Evolutionary conservation across 306 rosid species (phyloP).

Genomic region (Astragalus membranaceus): DNA sequence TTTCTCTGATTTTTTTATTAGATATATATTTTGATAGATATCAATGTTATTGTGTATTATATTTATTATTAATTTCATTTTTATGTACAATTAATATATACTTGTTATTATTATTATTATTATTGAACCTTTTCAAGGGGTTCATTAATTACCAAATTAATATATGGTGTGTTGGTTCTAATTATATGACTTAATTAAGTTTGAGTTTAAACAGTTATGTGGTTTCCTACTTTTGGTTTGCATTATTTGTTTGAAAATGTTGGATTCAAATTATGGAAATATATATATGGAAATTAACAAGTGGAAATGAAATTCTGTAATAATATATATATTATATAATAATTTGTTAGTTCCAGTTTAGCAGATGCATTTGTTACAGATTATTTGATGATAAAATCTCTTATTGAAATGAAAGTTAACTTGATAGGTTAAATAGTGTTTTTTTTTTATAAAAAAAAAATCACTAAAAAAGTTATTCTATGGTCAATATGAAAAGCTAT

Average conservation of each 20-base stretch:
- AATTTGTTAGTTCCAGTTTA: too few species aligned
- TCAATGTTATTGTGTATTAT: constrained; percentile 4
- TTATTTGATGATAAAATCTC: too few species aligned
- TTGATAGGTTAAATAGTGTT: too few species aligned
- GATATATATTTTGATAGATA: constrained; percentile 10
- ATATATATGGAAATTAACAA: not conserved
- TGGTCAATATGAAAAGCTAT: too few species aligned
- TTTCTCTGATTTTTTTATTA: not conserved
- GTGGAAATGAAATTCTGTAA: too few species aligned
- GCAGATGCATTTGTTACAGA: too few species aligned
- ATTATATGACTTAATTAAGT: not conserved
- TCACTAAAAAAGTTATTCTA: too few species aligned
- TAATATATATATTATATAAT: too few species aligned
- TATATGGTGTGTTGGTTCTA: not conserved
- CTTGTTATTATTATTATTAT: constrained; percentile 4
- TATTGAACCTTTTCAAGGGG: constrained; percentile 18
- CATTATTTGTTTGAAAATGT: not conserved
- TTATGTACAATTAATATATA: constrained; percentile 1
- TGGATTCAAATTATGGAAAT: not conserved
- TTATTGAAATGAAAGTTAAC: too few species aligned
- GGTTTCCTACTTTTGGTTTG: not conserved
- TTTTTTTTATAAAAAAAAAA: too few species aligned
- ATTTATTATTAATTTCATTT: not conserved
- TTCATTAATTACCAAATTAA: constrained; percentile 17
- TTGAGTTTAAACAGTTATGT: not conserved